Evolutionary conservation across 2,329 filamentous ascomycete species (phyloP), one percentile per base, ranked within the genome.

Genomic region (Ophiostoma ulmi): DNA sequence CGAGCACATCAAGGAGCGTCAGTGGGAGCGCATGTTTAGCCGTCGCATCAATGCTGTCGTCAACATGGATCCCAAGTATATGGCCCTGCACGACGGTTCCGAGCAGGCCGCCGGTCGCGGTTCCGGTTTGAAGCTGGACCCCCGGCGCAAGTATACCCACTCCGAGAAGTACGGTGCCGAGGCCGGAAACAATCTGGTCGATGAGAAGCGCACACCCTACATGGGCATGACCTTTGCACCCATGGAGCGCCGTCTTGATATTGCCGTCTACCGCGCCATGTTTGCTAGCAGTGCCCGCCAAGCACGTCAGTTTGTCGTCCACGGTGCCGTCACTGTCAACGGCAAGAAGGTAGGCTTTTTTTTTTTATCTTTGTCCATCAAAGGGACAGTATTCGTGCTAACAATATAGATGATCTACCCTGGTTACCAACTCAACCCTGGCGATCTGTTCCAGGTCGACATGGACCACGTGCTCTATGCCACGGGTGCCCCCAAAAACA

Each of bases 391-490:
- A 31, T 31, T 31, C 64, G 70, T 73, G 72, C 72, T 41, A 38
- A 52, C 35, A 1, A 7, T 14, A 66, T 70, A 97, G 94, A 97
- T 98, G 91, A 85, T 87, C 74, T 92, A 95, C 78, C 94, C 95
- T 10, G 91, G 93, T 70, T 99, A 99, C 80, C 89, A 93, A 74
- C 87, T 99, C 55, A 99, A 99, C 80, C 96, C 95, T 2, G 95
- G 95, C 75, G 95, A 99, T 79, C 92, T 99, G 88, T 99, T 99
- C 85, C 93, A 97, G 79, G 94, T 99, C 76, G 91, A 97, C 26
- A 86, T 91, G 48, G 92, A 97, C 55, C 88, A 90, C 75, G 95
- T 99, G 71, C 85, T 99, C 80, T 94, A 87, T 76, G 94, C 92
- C 44, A 97, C 94, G 0, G 95, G 95, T 72, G 85, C 86, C 36